A percentile compares a stretch with the other conserved stretches of the same genome.
phyloP scores from a whole-genome alignment of 768 basidiomycete species.

The Chlorophyllum brunneum region DNA sequence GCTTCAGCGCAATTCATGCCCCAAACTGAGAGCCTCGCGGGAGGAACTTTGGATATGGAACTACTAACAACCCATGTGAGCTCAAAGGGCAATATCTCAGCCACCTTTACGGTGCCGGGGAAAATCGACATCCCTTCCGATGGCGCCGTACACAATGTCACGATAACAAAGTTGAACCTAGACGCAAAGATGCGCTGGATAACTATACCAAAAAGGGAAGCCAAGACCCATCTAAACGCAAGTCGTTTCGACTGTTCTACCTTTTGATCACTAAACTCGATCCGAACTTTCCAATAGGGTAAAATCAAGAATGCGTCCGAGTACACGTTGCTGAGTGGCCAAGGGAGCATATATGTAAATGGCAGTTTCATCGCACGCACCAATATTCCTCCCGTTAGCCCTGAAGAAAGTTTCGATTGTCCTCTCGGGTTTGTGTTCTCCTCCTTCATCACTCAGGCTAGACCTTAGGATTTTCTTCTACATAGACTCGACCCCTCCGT shows the following conservation, averaged over 20 bases:
- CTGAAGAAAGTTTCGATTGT: slow-evolving; percentile 42
- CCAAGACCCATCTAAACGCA: slow-evolving; percentile 36
- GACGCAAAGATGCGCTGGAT: slow-evolving; percentile 41
- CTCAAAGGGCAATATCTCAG: slow-evolving; percentile 34
- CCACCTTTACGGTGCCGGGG: slow-evolving; percentile 40
- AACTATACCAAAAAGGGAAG: slow-evolving; percentile 34
- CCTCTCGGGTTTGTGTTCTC: slow-evolving; percentile 41
- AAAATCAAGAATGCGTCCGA: slow-evolving; percentile 52
- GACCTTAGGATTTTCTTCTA: background rate
- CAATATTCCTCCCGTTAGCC: slow-evolving; percentile 35
- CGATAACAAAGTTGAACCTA: slow-evolving; percentile 32
- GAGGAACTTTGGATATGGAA: too few relatives aligned
- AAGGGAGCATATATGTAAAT: slow-evolving; percentile 50
- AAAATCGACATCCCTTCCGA: slow-evolving; percentile 39
- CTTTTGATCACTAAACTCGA: background rate
- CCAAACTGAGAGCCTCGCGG: too few relatives aligned
- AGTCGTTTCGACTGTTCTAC: background rate
- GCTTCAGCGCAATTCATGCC: too few relatives aligned
- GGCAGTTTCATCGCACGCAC: slow-evolving; percentile 53
- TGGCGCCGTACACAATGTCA: slow-evolving; percentile 35
- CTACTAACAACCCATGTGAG: slow-evolving; percentile 20
- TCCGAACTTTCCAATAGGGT: slow-evolving; percentile 27
- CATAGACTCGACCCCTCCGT: slow-evolving; percentile 38
- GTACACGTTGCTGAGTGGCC: slow-evolving; percentile 46
- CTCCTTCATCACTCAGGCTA: background rate